A percentile compares a stretch with the other conserved stretches of the same genome.
Evolutionary conservation across 2,329 filamentous ascomycete species (phyloP).

Genomic region (Chaetomium olivaceum): DNA sequence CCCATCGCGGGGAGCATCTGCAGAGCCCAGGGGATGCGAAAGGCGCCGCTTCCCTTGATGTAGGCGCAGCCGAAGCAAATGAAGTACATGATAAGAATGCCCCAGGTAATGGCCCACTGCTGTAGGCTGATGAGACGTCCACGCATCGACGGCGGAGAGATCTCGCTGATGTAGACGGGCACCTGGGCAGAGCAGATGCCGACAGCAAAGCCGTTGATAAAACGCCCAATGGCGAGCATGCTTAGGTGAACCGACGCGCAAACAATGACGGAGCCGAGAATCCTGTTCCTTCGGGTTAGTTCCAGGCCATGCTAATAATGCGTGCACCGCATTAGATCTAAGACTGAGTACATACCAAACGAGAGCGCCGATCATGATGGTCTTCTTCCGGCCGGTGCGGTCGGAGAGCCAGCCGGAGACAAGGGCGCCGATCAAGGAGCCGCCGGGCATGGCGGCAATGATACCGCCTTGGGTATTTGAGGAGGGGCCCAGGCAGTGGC

Average conservation of each 20-base stretch:
- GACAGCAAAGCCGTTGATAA: constrained; percentile 71
- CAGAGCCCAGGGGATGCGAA: constrained; percentile 52
- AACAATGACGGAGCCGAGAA: constrained; percentile 50
- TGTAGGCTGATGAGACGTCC: constrained; percentile 48
- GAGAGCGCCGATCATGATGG: constrained; percentile 52
- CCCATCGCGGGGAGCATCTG: constrained; percentile 49
- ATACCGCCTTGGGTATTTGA: constrained; percentile 61
- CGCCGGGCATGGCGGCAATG: constrained; percentile 69
- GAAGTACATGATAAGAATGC: constrained; percentile 51
- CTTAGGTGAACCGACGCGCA: constrained; percentile 50
- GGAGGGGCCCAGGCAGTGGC: constrained; percentile 53
- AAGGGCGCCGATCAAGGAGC: constrained; percentile 67
- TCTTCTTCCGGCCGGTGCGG: constrained; percentile 48
- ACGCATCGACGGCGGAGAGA: constrained; percentile 52
- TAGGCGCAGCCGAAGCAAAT: constrained; percentile 50
- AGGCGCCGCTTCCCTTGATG: constrained; percentile 47
- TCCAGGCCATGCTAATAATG: too few relatives aligned
- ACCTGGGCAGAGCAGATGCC: constrained; percentile 74
- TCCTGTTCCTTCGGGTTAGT: constrained; percentile 37
- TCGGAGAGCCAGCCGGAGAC: constrained; percentile 61
- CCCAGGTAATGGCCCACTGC: constrained; percentile 50
- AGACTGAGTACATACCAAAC: constrained; percentile 47
- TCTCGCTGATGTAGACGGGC: constrained; percentile 68
- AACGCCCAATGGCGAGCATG: constrained; percentile 66
- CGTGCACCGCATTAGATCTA: not conserved